phyloP scores from a whole-genome alignment of 306 rosid species.

The peach (Prunus persica) region Prunus_persica_NCBIv2 NC_034014.1:734501-735000 shows the following conservation, averaged over 20 bases:
- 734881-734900: background rate
- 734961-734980: background rate
- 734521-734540: background rate
- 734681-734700: slow-evolving; percentile 1
- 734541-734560: background rate
- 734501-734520: background rate
- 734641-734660: background rate
- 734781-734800: background rate
- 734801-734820: background rate
- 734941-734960: slow-evolving; percentile 7
- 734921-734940: background rate
- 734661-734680: background rate
- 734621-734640: background rate
- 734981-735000: background rate
- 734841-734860: too few species aligned
- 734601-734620: background rate
- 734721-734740: background rate
- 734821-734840: too few species aligned
- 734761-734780: background rate
- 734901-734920: slow-evolving; percentile 7
- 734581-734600: background rate
- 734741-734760: background rate
- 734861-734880: too few species aligned
- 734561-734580: slow-evolving; percentile 1
- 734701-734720: background rate